Percentiles rank a stretch among this genome's conserved stretches.
Conservation (phyloP, 2,329 filamentous ascomycete genomes). For the Phialocephala subalpina region DNA sequence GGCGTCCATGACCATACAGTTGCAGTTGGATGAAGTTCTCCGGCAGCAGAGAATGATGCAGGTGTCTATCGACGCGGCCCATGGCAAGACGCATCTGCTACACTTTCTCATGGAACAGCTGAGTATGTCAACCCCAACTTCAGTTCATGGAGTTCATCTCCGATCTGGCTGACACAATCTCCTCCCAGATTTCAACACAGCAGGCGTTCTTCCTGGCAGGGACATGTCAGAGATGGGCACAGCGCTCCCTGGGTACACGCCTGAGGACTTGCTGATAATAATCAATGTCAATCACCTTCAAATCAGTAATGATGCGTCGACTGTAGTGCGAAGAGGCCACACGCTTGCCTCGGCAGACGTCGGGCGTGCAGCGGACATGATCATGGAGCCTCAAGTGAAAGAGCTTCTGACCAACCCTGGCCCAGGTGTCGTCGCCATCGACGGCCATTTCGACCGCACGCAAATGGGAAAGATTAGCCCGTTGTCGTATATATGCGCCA, state of each 20-base stretch:
- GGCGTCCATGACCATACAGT: too few species aligned
- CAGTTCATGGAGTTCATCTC: not conserved
- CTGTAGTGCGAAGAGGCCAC: too few species aligned
- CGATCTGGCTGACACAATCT: not conserved
- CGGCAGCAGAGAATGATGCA: slow-evolving; percentile 1
- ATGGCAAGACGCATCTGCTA: slow-evolving; percentile 10
- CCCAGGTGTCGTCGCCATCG: too few species aligned
- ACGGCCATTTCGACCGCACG: too few species aligned
- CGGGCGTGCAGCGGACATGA: too few species aligned
- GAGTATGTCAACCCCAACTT: slow-evolving; percentile 1
- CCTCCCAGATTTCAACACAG: not conserved
- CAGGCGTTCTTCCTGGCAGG: not conserved
- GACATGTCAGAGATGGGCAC: too few species aligned
- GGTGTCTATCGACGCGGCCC: not conserved
- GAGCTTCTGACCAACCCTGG: too few species aligned
- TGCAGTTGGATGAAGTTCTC: not conserved
- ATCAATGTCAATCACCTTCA: not conserved
- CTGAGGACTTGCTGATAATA: not conserved
- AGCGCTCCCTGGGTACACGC: not conserved
- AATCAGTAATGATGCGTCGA: not conserved
- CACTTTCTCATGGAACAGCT: not conserved
- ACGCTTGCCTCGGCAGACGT: too few species aligned
- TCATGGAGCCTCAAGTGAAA: too few species aligned
- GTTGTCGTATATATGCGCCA: too few species aligned
- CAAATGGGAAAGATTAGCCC: too few species aligned